Evolutionary conservation across 2,329 filamentous ascomycete genomes (phyloP).

Genomic region (Penicillium glabrum): DNA sequence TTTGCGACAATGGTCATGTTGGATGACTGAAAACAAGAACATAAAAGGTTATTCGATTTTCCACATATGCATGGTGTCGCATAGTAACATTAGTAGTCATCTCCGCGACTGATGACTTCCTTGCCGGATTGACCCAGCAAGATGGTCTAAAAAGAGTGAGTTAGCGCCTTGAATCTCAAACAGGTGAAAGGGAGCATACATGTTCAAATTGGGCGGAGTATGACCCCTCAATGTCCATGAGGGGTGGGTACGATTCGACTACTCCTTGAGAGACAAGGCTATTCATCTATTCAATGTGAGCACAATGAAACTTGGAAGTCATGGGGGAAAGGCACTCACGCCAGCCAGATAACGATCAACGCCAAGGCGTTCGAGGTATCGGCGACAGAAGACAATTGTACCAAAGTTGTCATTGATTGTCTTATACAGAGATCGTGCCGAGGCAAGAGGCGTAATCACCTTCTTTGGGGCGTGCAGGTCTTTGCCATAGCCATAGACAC

Average conservation of each 20-base stretch:
- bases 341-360: slow-evolving; percentile 59
- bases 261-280: slow-evolving; percentile 58
- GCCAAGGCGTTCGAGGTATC: slow-evolving; percentile 65
- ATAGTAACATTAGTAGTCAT: slow-evolving; percentile 46
- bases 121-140: slow-evolving; percentile 48
- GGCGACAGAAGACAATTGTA: slow-evolving; percentile 60
- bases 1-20: slow-evolving; percentile 3
- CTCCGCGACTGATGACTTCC: slow-evolving; percentile 55
- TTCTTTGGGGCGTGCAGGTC: slow-evolving; percentile 38
- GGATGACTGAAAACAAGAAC: slow-evolving; percentile 1
- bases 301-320: background rate
- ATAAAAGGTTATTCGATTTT: background rate
- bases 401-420: slow-evolving; percentile 64
- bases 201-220: slow-evolving; percentile 67
- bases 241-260: slow-evolving; percentile 57
- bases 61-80: background rate
- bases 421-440: slow-evolving; percentile 58
- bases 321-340: slow-evolving; percentile 37
- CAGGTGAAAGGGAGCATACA: slow-evolving; percentile 29
- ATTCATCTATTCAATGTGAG: slow-evolving; percentile 50
- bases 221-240: slow-evolving; percentile 59
- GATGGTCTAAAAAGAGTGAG: slow-evolving; percentile 42
- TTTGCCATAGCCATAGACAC: slow-evolving; percentile 55
- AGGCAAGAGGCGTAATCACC: slow-evolving; percentile 44
- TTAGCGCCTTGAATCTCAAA: slow-evolving; percentile 3